Percentiles rank a stretch among this genome's conserved stretches.
Conservation (phyloP, 1,284 basidiomycete species). For the Neotropicomus parvogracilis region DNA sequence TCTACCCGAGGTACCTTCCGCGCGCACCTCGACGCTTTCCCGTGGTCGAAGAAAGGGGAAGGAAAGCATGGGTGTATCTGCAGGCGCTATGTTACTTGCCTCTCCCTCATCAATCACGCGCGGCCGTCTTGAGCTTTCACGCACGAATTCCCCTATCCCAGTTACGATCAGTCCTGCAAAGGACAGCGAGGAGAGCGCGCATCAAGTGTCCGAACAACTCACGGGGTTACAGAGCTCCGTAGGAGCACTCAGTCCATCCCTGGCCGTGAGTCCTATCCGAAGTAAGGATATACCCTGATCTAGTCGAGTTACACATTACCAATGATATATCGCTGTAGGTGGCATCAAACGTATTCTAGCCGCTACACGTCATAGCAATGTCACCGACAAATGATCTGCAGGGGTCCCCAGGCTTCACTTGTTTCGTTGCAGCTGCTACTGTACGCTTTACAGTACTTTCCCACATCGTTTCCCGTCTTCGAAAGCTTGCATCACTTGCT, state of each 20-base stretch:
- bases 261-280: constrained; percentile 34
- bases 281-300: constrained; percentile 19
- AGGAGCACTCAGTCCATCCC: constrained; percentile 31
- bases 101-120: constrained; percentile 16
- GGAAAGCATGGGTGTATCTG: constrained; percentile 5
- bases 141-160: constrained; percentile 4
- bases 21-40: background rate
- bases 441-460: background rate
- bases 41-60: constrained; percentile 22
- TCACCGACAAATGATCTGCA: constrained; percentile 12
- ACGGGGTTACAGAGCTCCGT: constrained; percentile 16
- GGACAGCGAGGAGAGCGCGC: background rate
- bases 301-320: constrained; percentile 1
- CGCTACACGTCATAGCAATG: constrained; percentile 14
- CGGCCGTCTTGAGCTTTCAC: constrained; percentile 3
- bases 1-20: background rate
- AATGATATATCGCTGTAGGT: constrained; percentile 19
- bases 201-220: constrained; percentile 7
- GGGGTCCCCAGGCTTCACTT: background rate
- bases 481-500: background rate
- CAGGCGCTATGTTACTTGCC: constrained; percentile 26
- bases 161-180: background rate
- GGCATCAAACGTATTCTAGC: constrained; percentile 31
- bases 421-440: constrained; percentile 6
- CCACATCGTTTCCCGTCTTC: background rate